Evolutionary conservation across 495 filamentous ascomycete species (phyloP).

Genomic region (Cercophora scortea): DNA sequence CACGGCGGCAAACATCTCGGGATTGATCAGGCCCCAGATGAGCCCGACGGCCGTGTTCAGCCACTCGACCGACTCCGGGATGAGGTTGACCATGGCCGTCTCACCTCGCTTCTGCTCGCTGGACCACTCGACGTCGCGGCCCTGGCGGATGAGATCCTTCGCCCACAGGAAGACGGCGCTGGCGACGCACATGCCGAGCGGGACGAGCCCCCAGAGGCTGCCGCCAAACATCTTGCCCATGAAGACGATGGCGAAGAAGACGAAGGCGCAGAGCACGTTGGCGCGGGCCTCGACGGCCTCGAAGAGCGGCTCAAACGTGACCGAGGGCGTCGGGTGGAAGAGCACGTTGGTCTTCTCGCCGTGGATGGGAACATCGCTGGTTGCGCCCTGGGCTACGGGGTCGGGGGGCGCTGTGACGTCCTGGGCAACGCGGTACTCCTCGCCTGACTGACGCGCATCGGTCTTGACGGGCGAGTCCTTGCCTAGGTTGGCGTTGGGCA

Average conservation of each 20-base stretch:
- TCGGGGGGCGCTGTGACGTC: conserved; percentile 89
- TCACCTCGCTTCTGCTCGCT: conserved; percentile 78
- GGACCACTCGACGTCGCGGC: conserved; percentile 79
- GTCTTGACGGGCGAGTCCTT: conserved; percentile 63
- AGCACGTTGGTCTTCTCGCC: conserved; percentile 94
- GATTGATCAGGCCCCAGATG: conserved; percentile 84
- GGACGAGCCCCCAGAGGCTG: conserved; percentile 65
- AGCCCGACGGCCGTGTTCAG: conserved; percentile 79
- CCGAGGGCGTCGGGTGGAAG: conserved; percentile 85
- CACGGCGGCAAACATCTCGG: conserved; percentile 76
- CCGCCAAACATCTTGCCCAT: conserved; percentile 75
- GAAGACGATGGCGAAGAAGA: conserved; percentile 65
- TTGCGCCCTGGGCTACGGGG: conserved; percentile 67
- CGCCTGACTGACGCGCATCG: conserved; percentile 44
- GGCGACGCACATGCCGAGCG: conserved; percentile 57
- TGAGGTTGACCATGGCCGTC: conserved; percentile 72
- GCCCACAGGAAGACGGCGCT: conserved; percentile 82
- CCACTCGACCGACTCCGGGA: conserved; percentile 89
- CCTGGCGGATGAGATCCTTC: conserved; percentile 73
- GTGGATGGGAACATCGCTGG: conserved; percentile 89
- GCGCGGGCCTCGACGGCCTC: conserved; percentile 64
- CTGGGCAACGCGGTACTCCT: conserved; percentile 75
- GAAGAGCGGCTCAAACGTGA: conserved; percentile 83
- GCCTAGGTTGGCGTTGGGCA: conserved; percentile 81
- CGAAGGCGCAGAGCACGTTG: conserved; percentile 54